phyloP scores from a whole-genome alignment of 2,329 filamentous ascomycete genomes.

The Byssothecium circinans region DNA sequence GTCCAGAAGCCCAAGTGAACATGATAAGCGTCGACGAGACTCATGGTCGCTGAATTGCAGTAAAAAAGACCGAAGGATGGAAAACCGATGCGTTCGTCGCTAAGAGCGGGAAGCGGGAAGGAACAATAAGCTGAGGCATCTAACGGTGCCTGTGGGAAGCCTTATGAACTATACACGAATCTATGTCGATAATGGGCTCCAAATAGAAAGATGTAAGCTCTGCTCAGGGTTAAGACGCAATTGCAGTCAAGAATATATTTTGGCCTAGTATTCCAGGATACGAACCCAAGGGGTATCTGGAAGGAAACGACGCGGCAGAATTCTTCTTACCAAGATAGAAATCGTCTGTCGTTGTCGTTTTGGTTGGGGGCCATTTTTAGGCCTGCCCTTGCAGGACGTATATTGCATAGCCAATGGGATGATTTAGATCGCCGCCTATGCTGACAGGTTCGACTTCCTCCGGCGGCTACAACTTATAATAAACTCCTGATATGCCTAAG shows the following conservation, averaged over 20 bases:
- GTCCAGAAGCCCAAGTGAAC: conserved; percentile 37
- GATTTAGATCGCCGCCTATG: background rate
- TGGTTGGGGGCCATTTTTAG: background rate
- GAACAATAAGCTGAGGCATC: background rate
- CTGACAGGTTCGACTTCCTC: background rate
- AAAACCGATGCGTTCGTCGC: background rate
- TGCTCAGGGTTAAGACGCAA: background rate
- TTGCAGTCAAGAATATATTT: too few relatives aligned
- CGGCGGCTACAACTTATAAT: background rate
- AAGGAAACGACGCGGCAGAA: background rate
- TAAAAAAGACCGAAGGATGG: background rate
- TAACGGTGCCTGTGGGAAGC: background rate
- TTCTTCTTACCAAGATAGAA: background rate
- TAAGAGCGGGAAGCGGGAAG: conserved; percentile 3
- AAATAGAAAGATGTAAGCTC: background rate
- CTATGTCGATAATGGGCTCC: background rate
- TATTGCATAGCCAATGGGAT: background rate
- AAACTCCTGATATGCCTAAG: background rate
- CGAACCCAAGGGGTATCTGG: background rate
- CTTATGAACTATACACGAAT: background rate
- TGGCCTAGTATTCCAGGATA: too few relatives aligned
- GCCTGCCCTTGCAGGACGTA: background rate
- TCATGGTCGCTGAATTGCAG: background rate
- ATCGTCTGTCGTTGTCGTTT: background rate
- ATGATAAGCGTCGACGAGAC: conserved; percentile 5